These are phyloP conservation scores for Hydnum rufescens DNA, from an alignment of 768 basidiomycete genomes.

Conservation along the genomic window DNA sequence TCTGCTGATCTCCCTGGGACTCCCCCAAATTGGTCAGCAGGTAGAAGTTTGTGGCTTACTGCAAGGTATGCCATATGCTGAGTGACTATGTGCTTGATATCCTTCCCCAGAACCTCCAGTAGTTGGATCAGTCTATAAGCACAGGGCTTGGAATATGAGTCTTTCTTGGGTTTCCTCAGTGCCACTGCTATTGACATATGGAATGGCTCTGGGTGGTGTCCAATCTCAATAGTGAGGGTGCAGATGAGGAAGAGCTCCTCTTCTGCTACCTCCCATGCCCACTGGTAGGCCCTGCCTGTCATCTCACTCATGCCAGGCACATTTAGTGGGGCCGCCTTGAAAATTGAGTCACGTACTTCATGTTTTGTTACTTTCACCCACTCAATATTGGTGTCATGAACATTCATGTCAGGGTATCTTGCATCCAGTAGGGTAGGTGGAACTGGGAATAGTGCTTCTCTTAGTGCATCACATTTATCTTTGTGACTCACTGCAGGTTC, in stretches of 20 bases:
- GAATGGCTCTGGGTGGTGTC: neutral
- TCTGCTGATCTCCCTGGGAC: neutral
- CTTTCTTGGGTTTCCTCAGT: neutral
- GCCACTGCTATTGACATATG: neutral
- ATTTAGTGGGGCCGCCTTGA: too few species aligned
- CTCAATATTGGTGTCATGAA: too few species aligned
- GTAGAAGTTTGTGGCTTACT: neutral
- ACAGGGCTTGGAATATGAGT: neutral
- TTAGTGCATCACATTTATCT: too few species aligned
- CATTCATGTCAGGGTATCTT: too few species aligned
- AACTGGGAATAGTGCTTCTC: too few species aligned
- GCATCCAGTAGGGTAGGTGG: too few species aligned
- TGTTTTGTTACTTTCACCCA: too few species aligned
- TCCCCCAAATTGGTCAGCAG: neutral
- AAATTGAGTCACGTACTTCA: too few species aligned
- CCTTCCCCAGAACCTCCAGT: neutral
- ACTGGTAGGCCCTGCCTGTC: too few species aligned
- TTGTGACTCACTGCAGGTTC: too few species aligned
- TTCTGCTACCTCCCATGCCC: too few species aligned
- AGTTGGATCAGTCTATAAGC: neutral
- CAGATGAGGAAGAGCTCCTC: neutral
- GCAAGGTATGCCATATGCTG: neutral
- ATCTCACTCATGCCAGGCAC: too few species aligned
- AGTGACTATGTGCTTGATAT: neutral
- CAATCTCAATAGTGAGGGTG: neutral